Conservation (phyloP, 192 early-diverging fungal genomes). For the Linnemannia hyalina region DNA sequence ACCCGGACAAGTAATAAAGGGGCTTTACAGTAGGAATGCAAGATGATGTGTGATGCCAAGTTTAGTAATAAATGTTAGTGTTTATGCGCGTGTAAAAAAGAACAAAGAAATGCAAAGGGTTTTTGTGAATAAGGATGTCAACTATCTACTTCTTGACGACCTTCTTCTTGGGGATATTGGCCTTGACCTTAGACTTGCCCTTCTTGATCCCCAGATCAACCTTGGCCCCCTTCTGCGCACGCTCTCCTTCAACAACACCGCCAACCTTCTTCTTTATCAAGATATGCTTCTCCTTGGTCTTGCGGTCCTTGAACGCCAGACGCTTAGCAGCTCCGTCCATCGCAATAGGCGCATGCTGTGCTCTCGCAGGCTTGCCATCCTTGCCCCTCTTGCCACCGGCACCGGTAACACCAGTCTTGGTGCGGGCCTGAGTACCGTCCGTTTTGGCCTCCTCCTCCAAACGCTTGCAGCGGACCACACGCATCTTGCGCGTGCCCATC, state of each 20-base stretch:
- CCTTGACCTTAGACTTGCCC: conserved; percentile 55
- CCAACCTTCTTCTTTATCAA: conserved; percentile 48
- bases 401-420: conserved; percentile 19
- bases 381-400: conserved; percentile 16
- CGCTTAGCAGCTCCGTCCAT: conserved; percentile 50
- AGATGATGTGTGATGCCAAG: too few species aligned
- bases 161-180: conserved; percentile 56
- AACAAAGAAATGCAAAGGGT: background rate
- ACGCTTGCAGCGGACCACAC: conserved; percentile 68
- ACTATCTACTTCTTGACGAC: conserved; percentile 45
- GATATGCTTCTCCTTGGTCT: conserved; percentile 46
- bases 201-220: conserved; percentile 56
- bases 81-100: background rate
- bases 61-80: background rate
- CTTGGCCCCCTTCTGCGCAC: conserved; percentile 52
- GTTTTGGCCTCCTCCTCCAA: conserved; percentile 50
- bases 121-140: background rate
- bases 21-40: background rate
- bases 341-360: conserved; percentile 44
- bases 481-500: conserved; percentile 73
- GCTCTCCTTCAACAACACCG: conserved; percentile 45
- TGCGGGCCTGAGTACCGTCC: conserved; percentile 37
- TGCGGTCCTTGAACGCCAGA: conserved; percentile 44
- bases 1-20: background rate
- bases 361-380: conserved; percentile 24